Conservation (phyloP, 2,329 filamentous ascomycete species). For the Westerdykella sp. region DNA sequence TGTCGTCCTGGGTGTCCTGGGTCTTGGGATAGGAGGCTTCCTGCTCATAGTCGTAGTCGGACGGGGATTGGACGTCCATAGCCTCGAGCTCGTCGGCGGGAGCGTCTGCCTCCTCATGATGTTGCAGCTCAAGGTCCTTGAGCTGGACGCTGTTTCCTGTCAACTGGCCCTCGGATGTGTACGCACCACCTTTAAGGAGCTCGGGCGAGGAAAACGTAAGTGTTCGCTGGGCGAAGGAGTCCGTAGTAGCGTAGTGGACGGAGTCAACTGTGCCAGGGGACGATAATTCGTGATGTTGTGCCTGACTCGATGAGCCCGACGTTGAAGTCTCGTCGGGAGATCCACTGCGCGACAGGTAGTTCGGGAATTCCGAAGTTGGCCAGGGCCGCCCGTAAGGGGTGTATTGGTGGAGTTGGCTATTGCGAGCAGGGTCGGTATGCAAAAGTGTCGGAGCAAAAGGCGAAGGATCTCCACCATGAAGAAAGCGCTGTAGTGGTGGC, state of each 20-base stretch:
- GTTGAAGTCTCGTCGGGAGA: slow-evolving; percentile 32
- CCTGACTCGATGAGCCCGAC: slow-evolving; percentile 28
- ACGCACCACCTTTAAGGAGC: slow-evolving; percentile 10
- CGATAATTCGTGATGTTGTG: slow-evolving; percentile 24
- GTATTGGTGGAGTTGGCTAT: slow-evolving; percentile 8
- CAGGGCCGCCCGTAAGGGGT: slow-evolving; percentile 17
- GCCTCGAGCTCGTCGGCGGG: slow-evolving; percentile 20
- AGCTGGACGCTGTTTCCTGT: slow-evolving; percentile 19
- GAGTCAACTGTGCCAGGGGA: slow-evolving; percentile 19
- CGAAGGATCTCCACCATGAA: slow-evolving; percentile 21
- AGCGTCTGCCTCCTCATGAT: slow-evolving; percentile 17
- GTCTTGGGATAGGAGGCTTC: slow-evolving; percentile 8
- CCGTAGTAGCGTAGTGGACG: slow-evolving; percentile 15
- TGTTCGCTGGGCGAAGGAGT: slow-evolving; percentile 12
- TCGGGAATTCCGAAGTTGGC: slow-evolving; percentile 12
- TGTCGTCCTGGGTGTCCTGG: background rate
- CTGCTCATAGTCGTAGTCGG: slow-evolving; percentile 16
- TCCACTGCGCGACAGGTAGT: slow-evolving; percentile 14
- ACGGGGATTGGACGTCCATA: slow-evolving; percentile 9
- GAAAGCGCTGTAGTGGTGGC: slow-evolving; percentile 28
- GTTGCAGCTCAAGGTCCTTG: slow-evolving; percentile 30
- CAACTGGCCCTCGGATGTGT: slow-evolving; percentile 7
- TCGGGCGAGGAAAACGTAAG: slow-evolving; percentile 17
- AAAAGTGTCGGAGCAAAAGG: slow-evolving; percentile 24
- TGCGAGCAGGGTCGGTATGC: slow-evolving; percentile 19